A percentile compares a stretch with the other conserved stretches of the same genome.
Evolutionary conservation across 2,329 filamentous ascomycete genomes (phyloP).

Genomic region (Apiospora phragmitis): DNA sequence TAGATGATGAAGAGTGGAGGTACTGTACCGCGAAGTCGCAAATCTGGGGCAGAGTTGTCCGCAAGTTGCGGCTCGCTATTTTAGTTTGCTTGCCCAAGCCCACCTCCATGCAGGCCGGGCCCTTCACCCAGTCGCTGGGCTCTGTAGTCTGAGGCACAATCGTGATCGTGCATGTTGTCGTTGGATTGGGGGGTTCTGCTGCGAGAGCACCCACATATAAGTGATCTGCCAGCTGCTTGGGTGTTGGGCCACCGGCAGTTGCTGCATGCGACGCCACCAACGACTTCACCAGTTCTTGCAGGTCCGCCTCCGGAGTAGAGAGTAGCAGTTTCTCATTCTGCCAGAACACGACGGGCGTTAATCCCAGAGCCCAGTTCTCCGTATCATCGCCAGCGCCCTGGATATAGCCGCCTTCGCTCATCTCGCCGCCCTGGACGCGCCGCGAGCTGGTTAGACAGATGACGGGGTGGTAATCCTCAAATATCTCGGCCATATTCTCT

Average conservation of each 20-base stretch:
- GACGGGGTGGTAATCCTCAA: constrained; percentile 66
- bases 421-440: constrained; percentile 67
- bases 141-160: constrained; percentile 45
- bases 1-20: constrained; percentile 27
- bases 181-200: neutral
- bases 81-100: constrained; percentile 68
- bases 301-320: constrained; percentile 63
- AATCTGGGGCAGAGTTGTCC: constrained; percentile 66
- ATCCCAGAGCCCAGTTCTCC: constrained; percentile 84
- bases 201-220: constrained; percentile 26
- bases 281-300: constrained; percentile 48
- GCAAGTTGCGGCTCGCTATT: constrained; percentile 79
- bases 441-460: constrained; percentile 85
- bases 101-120: constrained; percentile 50
- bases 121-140: constrained; percentile 42
- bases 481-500: constrained; percentile 41
- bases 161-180: constrained; percentile 40
- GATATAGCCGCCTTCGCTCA: constrained; percentile 75
- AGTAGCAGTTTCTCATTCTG: constrained; percentile 61
- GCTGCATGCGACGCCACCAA: constrained; percentile 37
- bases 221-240: constrained; percentile 34
- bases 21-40: constrained; percentile 52
- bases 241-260: neutral
- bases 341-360: constrained; percentile 84
- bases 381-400: constrained; percentile 95